Evolutionary conservation across 2,329 filamentous ascomycete species (phyloP), one percentile per base, ranked within the genome.

Genomic region (Monilinia polystroma): DNA sequence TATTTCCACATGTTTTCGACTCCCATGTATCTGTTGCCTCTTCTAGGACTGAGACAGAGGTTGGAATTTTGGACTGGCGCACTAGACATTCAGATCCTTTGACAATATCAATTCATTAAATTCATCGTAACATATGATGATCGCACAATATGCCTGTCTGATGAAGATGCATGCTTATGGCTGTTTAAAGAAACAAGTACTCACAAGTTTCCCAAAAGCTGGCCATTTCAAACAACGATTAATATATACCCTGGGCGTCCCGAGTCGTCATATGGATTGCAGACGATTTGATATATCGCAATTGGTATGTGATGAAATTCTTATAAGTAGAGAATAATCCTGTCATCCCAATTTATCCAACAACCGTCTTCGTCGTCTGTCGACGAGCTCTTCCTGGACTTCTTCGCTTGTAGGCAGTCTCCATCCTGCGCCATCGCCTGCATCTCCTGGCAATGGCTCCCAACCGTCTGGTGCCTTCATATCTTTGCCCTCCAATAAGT

Each of bases 351-450:
- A 54, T 80, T 95, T 94, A 73, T 97, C 92, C 72, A 99, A 80
- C 69, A 99, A 80, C 77, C 89, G 92, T 78, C 89, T 85, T 77
- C 92, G 87, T 79, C 93, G 86, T 79, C 94, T 84, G 72, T 97
- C 93, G 65, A 99, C 85, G 72, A 99, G 80, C 79, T 98, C 95
- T 75, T 93, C 87, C 79, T 97, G 92, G n/a, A 98, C 94, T 77
- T 98, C 92, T 26, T 96, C 92, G 66, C 92, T 79, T 6, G 90
- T 93, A 11, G 95, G 95, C 74, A 98, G 78, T 70, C 86, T 86
- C 94, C 94, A 97, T 57, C 82, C 85, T 49, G 88, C 81, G 0
- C 94, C 94, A 77, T 97, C 93, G 1, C 93, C 93, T 3, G 82
- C 82, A 79, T 97, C 93, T 0, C 94, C 95, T 0, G 95, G 95